phyloP scores from a whole-genome alignment of 2,329 filamentous ascomycete genomes.

The Xylaria sp. region DNA sequence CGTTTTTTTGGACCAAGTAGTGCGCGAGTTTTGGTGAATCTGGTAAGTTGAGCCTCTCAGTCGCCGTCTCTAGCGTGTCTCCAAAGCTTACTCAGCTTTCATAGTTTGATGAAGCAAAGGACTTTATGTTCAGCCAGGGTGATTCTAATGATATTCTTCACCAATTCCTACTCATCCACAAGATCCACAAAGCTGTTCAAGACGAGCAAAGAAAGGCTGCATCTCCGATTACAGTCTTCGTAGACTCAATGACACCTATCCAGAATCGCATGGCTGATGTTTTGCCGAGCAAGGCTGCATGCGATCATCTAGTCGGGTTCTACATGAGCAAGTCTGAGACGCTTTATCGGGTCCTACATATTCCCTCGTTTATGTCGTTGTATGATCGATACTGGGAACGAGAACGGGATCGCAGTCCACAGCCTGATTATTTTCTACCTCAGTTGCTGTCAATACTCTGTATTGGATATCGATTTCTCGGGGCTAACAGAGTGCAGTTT shows the following conservation, averaged over 20 bases:
- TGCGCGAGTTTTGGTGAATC: conserved; percentile 58
- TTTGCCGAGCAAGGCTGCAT: conserved; percentile 55
- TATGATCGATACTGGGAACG: conserved; percentile 59
- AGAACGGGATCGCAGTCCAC: conserved; percentile 56
- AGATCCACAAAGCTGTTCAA: conserved; percentile 55
- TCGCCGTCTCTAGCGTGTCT: background rate
- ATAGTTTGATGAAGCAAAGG: conserved; percentile 60
- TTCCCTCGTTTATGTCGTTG: conserved; percentile 56
- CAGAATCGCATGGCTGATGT: conserved; percentile 64
- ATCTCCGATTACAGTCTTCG: conserved; percentile 60
- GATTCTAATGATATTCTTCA: conserved; percentile 50
- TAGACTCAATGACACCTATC: conserved; percentile 63
- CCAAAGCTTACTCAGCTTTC: conserved; percentile 13
- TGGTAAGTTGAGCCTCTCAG: conserved; percentile 47
- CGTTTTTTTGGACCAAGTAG: conserved; percentile 60
- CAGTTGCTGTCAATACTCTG: conserved; percentile 59
- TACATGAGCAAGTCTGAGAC: conserved; percentile 59
- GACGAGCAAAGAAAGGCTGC: conserved; percentile 54
- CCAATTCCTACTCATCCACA: conserved; percentile 51
- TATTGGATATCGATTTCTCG: conserved; percentile 59
- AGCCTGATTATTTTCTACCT: conserved; percentile 58
- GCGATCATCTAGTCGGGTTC: conserved; percentile 55
- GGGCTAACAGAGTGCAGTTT: conserved; percentile 55
- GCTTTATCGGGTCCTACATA: conserved; percentile 59
- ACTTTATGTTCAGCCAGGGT: conserved; percentile 52